Base-by-base conservation (phyloP, 2,329 filamentous ascomycete species). In the Neonectria hederae region DNA sequence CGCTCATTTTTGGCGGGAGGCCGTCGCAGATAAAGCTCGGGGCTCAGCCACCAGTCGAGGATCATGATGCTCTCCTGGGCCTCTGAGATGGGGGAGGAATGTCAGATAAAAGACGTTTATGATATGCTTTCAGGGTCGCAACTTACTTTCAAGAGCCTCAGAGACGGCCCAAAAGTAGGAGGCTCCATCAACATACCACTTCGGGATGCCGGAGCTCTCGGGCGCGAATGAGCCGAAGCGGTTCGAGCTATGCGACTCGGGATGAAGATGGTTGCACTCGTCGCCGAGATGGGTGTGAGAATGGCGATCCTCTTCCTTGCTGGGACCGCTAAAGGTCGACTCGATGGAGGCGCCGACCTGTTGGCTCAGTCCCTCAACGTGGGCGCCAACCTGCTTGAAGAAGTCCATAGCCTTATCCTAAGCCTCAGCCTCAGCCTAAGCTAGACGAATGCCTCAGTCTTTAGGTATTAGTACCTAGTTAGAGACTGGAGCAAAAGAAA, bases 101-200 rank as follows among this genome's bases (percentile, higher is more conserved):
- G 49, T 67, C 19, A 65, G 59, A 65, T 66, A 54, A 72, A 59
- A 42, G 55, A n/a, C 11, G 13, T 38, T 17, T 7, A n/a, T 30
- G 32, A 22, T 6, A 40, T 8, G 43, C 7, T 21, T 38, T 21
- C 22, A 21, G 26, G 9, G 5, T 14, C 7, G 2, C 13, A 22
- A 68, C 76, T 75, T 75, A 86, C 85, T 77, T 80, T 96, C 91
- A 54, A 97, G 80, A 2, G 94, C 93, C 67, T 90, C 83, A 28
- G 90, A 93, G 1, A 97, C 92, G 14, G 94, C 93, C 84, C 89
- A 94, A 82, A 97, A 94, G 76, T 97, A 96, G 9, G 89, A 88
- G 75, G 90, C 92, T 7, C 91, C 93, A 75, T 96, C 92, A 19
- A 96, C 92, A 78, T 91, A 94, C 92, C 93, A 97, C 83, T 97